Conservation (phyloP, 495 filamentous ascomycete species). For the Margaritispora aquatica region DNA sequence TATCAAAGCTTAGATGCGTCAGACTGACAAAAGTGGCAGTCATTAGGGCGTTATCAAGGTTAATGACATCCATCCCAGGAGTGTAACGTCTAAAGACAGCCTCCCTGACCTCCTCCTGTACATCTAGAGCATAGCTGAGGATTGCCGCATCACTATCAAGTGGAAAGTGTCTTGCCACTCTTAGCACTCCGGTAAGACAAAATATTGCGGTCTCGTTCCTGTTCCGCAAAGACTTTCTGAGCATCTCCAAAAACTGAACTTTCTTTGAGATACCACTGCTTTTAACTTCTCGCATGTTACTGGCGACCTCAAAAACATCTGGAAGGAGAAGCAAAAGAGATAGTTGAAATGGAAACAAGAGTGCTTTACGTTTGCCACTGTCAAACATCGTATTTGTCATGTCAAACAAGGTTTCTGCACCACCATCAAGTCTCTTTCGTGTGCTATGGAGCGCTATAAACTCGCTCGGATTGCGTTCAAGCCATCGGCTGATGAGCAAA, state of each 20-base stretch:
- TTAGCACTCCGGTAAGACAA: constrained; percentile 51
- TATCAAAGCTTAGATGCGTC: constrained; percentile 49
- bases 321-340: constrained; percentile 54
- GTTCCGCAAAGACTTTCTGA: constrained; percentile 51
- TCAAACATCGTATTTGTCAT: constrained; percentile 53
- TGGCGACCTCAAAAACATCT: constrained; percentile 58
- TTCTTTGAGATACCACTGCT: constrained; percentile 53
- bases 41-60: constrained; percentile 52
- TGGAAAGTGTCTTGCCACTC: constrained; percentile 53
- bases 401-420: constrained; percentile 58
- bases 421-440: constrained; percentile 51
- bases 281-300: constrained; percentile 53
- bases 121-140: constrained; percentile 57
- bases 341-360: constrained; percentile 56
- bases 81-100: constrained; percentile 51
- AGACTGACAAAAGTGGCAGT: constrained; percentile 60
- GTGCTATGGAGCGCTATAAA: constrained; percentile 52
- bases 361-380: constrained; percentile 40
- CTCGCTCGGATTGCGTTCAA: constrained; percentile 54
- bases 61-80: constrained; percentile 34
- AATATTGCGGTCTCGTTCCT: constrained; percentile 52
- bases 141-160: constrained; percentile 53
- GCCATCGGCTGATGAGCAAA: constrained; percentile 53
- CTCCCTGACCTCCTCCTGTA: constrained; percentile 58
- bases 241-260: constrained; percentile 51